Evolutionary conservation across 192 early-diverging fungal species (phyloP), one percentile per base, ranked within the genome.

Genomic region (Backusella mclennaniae): DNA sequence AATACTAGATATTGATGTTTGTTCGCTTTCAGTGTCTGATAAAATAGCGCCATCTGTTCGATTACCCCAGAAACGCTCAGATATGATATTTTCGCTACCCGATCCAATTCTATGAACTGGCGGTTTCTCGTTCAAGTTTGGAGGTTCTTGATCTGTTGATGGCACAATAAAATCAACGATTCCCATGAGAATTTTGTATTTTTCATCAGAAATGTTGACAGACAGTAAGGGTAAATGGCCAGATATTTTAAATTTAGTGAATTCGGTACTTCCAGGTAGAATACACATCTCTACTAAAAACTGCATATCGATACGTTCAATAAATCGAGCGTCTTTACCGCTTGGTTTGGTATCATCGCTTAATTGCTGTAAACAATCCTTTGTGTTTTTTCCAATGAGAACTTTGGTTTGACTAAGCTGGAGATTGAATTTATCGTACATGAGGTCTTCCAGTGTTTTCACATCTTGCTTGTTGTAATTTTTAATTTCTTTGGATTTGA

Each of bases 351-450:
- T 87, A 77, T 44, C 86, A 77, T 7, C 52, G n/a, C 56, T 63
- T 49, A 79, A 41, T 59, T 79, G 73, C 9, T 14, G 15, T 9
- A 79, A 35, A 66, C 78, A 75, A n/a, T 78, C 31, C 26, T 75
- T 38, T 21, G 73, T 39, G 35, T 77, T 66, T 5, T 79, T 78
- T 36, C 92, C 93, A 69, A 94, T 86, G 23, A 93, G 80, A 35
- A 93, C 84, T 84, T 96, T 92, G 1, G 91, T 90, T 71, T 88
- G 83, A 56, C 85, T 87, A 19, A 97, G 81, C 5, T 86, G 70
- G 81, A 93, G 87, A 35, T 87, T 88, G 78, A 94, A 97, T 66
- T 91, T 88, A 77, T 97, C 96, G 77, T 96, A 96, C 80, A 95
- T 88, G 14, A 91, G 77, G 6, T 72, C 77, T 52, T 92, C 86